A percentile compares a stretch with the other conserved stretches of the same genome.
phyloP scores from a whole-genome alignment of 2,329 filamentous ascomycete species.

The Penicillium sp. region DNA sequence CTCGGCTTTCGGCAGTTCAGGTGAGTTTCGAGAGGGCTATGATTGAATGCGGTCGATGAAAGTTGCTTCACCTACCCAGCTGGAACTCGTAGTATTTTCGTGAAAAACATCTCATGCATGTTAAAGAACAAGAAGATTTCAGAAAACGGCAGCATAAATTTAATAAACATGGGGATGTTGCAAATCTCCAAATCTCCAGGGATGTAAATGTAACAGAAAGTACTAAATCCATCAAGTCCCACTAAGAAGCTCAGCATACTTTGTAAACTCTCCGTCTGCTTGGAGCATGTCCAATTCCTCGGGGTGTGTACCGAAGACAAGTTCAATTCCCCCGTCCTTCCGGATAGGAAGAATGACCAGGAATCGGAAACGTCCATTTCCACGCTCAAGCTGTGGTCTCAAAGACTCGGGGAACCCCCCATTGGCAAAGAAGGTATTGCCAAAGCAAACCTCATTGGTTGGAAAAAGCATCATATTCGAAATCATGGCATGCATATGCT shows the following conservation, averaged over 20 bases:
- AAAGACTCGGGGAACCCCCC: not conserved
- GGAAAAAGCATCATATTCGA: slow-evolving; percentile 12
- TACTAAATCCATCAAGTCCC: not conserved
- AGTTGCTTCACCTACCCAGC: not conserved
- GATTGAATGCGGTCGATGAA: no score
- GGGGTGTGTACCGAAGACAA: slow-evolving; percentile 7
- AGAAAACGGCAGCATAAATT: not conserved
- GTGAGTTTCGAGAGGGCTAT: no score
- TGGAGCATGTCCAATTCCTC: slow-evolving; percentile 3
- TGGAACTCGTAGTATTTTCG: not conserved
- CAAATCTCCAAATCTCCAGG: not conserved
- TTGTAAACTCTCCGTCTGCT: not conserved
- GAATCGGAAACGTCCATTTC: slow-evolving; percentile 9
- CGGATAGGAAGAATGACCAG: slow-evolving; percentile 6
- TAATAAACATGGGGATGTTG: not conserved
- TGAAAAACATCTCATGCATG: not conserved
- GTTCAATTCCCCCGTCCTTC: slow-evolving; percentile 7
- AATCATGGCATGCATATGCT: slow-evolving; percentile 13
- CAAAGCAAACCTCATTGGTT: slow-evolving; percentile 7
- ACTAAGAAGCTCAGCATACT: slow-evolving; percentile 7
- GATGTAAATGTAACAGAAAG: not conserved
- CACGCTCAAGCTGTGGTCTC: slow-evolving; percentile 11
- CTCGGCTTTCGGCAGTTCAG: no score
- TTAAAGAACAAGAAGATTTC: not conserved
- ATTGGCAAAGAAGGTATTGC: slow-evolving; percentile 5